Evolutionary conservation across 768 basidiomycete genomes (phyloP), one percentile per base, ranked within the genome.

Genomic region (Suillus ampliporus): DNA sequence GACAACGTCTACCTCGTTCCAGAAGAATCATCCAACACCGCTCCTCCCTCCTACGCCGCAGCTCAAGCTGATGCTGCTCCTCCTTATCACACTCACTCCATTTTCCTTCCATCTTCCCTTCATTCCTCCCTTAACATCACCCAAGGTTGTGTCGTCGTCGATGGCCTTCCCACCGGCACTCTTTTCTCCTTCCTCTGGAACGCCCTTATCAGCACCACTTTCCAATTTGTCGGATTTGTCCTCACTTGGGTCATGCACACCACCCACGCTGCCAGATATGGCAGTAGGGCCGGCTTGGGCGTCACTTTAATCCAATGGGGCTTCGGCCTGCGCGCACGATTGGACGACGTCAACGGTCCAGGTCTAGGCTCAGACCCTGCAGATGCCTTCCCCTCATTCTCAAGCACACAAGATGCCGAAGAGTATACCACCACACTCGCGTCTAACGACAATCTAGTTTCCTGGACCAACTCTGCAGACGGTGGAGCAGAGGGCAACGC

Each of bases 21-120:
- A 8, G 95, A 98, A 75, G 91, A 94, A 56, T 77, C 86, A 8
- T 86, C 91, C 68, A 87, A 90, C 61, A 90, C 96, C 62, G 88
- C 89, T 0, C 95, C 96, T 5, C 97, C 97, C 1, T 91, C 96
- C 9, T 99, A 99, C 74, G 89, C 93, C 15, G 83, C 88, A 35
- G 97, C 97, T 11, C 89, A 96, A 72, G 89, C 92, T 17, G 97
- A 99, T 76, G 88, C 94, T n/a, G 95, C 95, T 8, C 97, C 97
- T 5, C 92, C 95, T 1, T 99, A 99, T 77, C 98, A 95, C 88
- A 97, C 98, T 68, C 97, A 94, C 2, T 96, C 94, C 3, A 87
- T 99, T n/a, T 93, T 98, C 73, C 89, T 96, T 8, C 95, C 96
- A 10, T 67, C 75, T 4, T 75, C 86, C 17, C 79, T 88, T 17